A percentile compares a stretch with the other conserved stretches of the same genome.
Evolutionary conservation across 2,329 filamentous ascomycete genomes (phyloP).

Genomic region (Fusarium oxysporum): DNA sequence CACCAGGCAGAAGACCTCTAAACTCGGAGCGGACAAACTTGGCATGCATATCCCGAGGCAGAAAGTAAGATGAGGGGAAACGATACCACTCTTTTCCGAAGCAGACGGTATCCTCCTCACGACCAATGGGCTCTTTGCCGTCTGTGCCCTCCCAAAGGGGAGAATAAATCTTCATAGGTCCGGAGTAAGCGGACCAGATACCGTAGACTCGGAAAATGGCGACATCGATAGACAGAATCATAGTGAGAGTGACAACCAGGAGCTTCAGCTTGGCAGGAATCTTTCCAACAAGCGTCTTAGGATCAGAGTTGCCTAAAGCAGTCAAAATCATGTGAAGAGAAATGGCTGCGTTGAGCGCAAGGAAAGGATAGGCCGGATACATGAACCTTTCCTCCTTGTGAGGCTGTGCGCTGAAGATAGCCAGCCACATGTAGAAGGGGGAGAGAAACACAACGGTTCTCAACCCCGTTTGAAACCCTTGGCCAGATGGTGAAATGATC

Average conservation of each 20-base stretch:
- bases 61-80: conserved; percentile 91
- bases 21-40: conserved; percentile 96
- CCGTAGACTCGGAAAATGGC: conserved; percentile 80
- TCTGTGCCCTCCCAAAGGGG: conserved; percentile 69
- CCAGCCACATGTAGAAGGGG: conserved; percentile 95
- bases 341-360: conserved; percentile 89
- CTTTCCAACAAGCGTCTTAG: conserved; percentile 73
- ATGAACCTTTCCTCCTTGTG: conserved; percentile 99
- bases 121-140: conserved; percentile 62
- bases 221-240: conserved; percentile 73
- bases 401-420: conserved; percentile 89
- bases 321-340: conserved; percentile 83
- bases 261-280: conserved; percentile 83
- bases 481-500: conserved; percentile 67
- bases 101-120: conserved; percentile 78
- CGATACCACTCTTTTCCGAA: conserved; percentile 98
- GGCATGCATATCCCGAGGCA: conserved; percentile 83
- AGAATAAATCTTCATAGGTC: conserved; percentile 78
- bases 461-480: conserved; percentile 76
- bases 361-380: conserved; percentile 94
- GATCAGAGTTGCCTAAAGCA: conserved; percentile 77
- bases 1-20: conserved; percentile 85
- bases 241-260: conserved; percentile 65
- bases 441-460: conserved; percentile 81
- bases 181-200: conserved; percentile 83